Conservation (phyloP, 352 stramenopile species). For the Blastocystis sp. region DNA sequence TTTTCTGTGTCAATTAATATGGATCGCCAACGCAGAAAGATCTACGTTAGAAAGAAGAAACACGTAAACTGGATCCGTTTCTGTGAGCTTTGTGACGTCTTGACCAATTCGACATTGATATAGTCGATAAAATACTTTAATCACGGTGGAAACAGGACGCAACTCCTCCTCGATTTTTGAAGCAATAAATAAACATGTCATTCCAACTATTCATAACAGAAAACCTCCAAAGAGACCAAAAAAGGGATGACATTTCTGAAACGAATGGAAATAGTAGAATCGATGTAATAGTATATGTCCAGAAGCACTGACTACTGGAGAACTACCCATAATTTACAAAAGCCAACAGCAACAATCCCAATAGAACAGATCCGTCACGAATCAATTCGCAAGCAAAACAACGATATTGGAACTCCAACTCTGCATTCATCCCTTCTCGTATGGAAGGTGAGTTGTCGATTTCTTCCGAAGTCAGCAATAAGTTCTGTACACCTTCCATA, state of each 20-base stretch:
- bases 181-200: conserved; percentile 50
- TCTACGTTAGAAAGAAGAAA: conserved; percentile 3
- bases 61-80: conserved; percentile 1
- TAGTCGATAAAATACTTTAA: conserved; percentile 34
- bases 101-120: conserved; percentile 34
- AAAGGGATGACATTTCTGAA: conserved; percentile 52
- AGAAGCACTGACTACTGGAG: conserved; percentile 56
- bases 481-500: not conserved
- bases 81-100: not conserved
- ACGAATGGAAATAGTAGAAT: conserved; percentile 58
- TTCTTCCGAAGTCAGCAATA: not conserved
- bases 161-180: conserved; percentile 60
- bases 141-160: not conserved
- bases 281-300: conserved; percentile 48
- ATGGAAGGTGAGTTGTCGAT: conserved; percentile 34
- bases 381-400: conserved; percentile 58
- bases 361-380: conserved; percentile 13
- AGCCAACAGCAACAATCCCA: not conserved
- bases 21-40: conserved; percentile 20
- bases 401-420: conserved; percentile 38
- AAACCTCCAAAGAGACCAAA: not conserved
- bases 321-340: not conserved
- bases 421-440: not conserved
- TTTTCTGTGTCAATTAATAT: conserved; percentile 53
- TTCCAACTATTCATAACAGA: conserved; percentile 31